These are phyloP conservation scores for Rutstroemia sp. DNA, from an alignment of 2,329 filamentous ascomycete genomes.

Conservation along the genomic window DNA sequence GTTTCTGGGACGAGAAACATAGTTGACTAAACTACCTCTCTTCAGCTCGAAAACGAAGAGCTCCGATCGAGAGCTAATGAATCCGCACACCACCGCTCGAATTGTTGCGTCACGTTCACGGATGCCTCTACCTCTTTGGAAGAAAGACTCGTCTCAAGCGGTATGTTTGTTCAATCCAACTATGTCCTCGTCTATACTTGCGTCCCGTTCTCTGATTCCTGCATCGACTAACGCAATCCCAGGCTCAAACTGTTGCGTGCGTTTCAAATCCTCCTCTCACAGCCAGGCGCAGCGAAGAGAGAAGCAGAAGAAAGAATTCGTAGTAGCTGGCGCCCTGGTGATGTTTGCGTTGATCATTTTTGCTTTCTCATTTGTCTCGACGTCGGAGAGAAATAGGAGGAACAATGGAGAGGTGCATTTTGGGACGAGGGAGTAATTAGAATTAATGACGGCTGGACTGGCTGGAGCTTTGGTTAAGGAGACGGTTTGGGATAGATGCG, in stretches of 20 bases:
- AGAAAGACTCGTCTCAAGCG: not conserved
- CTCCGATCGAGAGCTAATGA: not conserved
- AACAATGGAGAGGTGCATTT: too few relatives aligned
- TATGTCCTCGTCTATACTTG: not conserved
- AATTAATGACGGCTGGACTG: too few relatives aligned
- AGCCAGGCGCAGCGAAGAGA: not conserved
- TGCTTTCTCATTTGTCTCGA: too few relatives aligned
- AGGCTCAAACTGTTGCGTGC: slow-evolving; percentile 21
- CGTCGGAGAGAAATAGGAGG: too few relatives aligned
- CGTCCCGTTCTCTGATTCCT: not conserved
- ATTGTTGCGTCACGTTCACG: slow-evolving; percentile 24
- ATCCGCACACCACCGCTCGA: slow-evolving; percentile 1
- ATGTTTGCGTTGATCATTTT: not conserved
- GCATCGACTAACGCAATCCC: not conserved
- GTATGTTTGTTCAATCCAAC: not conserved
- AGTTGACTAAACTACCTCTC: not conserved
- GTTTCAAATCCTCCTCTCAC: not conserved
- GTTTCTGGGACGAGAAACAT: not conserved
- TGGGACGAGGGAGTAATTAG: too few relatives aligned
- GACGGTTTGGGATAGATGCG: too few relatives aligned
- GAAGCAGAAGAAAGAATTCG: not conserved
- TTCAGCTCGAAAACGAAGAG: slow-evolving; percentile 4
- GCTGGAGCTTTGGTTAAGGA: too few relatives aligned
- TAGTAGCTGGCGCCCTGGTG: not conserved
- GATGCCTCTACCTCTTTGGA: slow-evolving; percentile 21